phyloP scores from a whole-genome alignment of 495 filamentous ascomycete genomes.

The Xylaria sp. region DNA sequence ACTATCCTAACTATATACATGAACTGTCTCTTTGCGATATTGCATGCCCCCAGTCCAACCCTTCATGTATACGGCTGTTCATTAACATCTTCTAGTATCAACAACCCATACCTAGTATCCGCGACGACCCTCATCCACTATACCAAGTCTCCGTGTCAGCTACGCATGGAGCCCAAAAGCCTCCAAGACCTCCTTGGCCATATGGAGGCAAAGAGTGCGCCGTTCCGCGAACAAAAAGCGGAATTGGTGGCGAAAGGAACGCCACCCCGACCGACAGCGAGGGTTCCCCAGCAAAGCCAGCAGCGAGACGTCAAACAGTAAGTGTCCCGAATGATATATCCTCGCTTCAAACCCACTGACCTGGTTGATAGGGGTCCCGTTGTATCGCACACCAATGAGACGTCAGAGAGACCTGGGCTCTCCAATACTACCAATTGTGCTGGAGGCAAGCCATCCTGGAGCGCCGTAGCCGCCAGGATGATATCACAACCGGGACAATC shows the following conservation, averaged over 20 bases:
- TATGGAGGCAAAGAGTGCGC: not conserved
- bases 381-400: not conserved
- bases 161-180: constrained; percentile 16
- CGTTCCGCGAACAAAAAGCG: not conserved
- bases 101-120: not conserved
- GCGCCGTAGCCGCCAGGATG: not conserved
- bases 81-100: not conserved
- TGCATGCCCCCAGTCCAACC: too few relatives aligned
- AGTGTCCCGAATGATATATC: not conserved
- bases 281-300: not conserved
- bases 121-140: constrained; percentile 9
- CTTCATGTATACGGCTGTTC: not conserved
- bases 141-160: not conserved
- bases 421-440: not conserved
- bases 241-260: not conserved
- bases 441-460: not conserved
- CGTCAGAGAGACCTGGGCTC: not conserved
- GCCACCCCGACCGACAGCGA: not conserved
- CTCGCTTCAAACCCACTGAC: not conserved
- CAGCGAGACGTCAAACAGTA: not conserved
- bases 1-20: too few relatives aligned
- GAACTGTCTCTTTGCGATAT: too few relatives aligned
- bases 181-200: constrained; percentile 12
- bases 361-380: not conserved
- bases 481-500: not conserved